Conservation (phyloP, 2,329 filamentous ascomycete genomes). For the Penicillium sp. region DNA sequence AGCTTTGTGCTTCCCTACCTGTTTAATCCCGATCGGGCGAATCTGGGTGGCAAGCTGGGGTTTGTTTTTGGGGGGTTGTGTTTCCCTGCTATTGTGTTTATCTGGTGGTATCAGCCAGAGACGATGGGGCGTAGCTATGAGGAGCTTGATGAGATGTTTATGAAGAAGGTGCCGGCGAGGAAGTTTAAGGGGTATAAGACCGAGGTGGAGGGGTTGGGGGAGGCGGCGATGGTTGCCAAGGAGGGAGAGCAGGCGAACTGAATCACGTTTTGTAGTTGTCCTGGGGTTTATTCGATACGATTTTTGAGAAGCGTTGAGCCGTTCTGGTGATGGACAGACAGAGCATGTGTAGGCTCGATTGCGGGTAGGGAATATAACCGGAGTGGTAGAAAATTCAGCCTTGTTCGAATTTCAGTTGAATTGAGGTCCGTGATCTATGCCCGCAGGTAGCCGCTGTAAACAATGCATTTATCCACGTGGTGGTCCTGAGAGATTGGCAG, state of each 20-base stretch:
- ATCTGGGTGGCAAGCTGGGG: constrained; percentile 34
- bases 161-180: constrained; percentile 21
- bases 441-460: too few relatives aligned
- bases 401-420: too few relatives aligned
- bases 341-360: too few relatives aligned
- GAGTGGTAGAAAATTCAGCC: too few relatives aligned
- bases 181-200: constrained; percentile 5
- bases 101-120: constrained; percentile 30
- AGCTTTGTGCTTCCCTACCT: constrained; percentile 13
- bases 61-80: constrained; percentile 33
- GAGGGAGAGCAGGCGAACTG: background rate
- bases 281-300: too few relatives aligned
- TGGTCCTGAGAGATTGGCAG: too few relatives aligned
- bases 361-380: too few relatives aligned
- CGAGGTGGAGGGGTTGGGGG: background rate
- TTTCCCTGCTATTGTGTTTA: constrained; percentile 23
- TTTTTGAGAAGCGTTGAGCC: too few relatives aligned
- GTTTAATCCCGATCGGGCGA: constrained; percentile 19
- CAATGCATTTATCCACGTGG: too few relatives aligned
- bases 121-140: constrained; percentile 29
- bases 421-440: too few relatives aligned
- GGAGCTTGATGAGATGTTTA: constrained; percentile 39
- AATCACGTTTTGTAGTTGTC: too few relatives aligned
- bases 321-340: too few relatives aligned
- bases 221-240: background rate